phyloP scores from a whole-genome alignment of 2,329 filamentous ascomycete species.

The Pseudocercospora cruenta region DNA sequence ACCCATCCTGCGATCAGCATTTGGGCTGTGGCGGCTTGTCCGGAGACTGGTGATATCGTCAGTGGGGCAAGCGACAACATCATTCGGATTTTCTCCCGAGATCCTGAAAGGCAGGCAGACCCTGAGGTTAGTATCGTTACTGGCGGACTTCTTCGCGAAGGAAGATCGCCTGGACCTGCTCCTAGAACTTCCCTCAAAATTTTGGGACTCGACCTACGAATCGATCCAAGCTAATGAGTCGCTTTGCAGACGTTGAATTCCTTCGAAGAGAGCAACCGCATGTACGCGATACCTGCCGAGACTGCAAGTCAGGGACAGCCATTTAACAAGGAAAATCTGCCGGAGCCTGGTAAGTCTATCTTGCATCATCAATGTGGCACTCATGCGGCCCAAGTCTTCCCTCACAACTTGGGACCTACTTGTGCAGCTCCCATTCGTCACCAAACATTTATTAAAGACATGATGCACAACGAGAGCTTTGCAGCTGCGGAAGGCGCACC shows the following conservation, averaged over 20 bases:
- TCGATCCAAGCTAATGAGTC: neutral
- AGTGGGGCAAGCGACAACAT: conserved; percentile 88
- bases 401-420: neutral
- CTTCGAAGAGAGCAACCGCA: conserved; percentile 70
- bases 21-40: conserved; percentile 85
- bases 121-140: conserved; percentile 54
- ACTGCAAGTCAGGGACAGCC: conserved; percentile 65
- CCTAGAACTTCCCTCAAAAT: neutral
- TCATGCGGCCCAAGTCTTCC: neutral
- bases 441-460: neutral
- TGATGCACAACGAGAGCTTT: neutral
- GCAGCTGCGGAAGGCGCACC: conserved; percentile 2
- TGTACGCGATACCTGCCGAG: conserved; percentile 51
- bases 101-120: conserved; percentile 69
- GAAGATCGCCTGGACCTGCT: neutral
- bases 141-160: neutral
- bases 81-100: conserved; percentile 81
- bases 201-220: neutral
- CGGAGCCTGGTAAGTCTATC: conserved; percentile 62
- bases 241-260: conserved; percentile 55
- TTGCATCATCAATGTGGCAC: conserved; percentile 10
- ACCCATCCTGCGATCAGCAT: conserved; percentile 96
- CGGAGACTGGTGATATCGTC: conserved; percentile 87
- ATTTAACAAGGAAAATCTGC: conserved; percentile 89
- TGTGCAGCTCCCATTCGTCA: neutral